These are phyloP conservation scores for Cicer chorassanicum DNA, from an alignment of 306 rosid species.

Conservation along the genomic window DNA sequence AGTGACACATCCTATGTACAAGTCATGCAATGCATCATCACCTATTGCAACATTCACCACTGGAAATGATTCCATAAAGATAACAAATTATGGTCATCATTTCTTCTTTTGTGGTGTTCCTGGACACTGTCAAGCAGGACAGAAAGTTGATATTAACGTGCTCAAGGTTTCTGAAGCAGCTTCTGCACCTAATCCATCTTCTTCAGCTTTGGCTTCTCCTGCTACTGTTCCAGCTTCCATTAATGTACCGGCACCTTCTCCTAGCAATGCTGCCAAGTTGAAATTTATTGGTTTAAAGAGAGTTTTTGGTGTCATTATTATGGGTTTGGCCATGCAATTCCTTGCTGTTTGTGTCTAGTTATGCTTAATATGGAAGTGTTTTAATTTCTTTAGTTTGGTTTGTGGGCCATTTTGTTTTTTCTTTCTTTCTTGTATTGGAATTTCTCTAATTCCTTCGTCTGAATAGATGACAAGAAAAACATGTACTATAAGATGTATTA, in stretches of 20 bases:
- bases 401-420: slow-evolving; percentile 10
- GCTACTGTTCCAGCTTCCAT: slow-evolving; percentile 38
- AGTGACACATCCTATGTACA: slow-evolving; percentile 80
- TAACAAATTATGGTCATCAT: slow-evolving; percentile 73
- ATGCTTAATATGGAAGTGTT: slow-evolving; percentile 28
- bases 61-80: slow-evolving; percentile 74
- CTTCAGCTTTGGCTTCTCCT: slow-evolving; percentile 52
- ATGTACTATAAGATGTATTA: background rate
- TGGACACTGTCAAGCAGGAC: slow-evolving; percentile 88
- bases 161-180: slow-evolving; percentile 45
- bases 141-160: slow-evolving; percentile 76
- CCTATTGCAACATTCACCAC: slow-evolving; percentile 71
- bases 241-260: slow-evolving; percentile 57
- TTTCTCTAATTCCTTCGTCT: slow-evolving; percentile 24
- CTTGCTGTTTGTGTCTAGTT: slow-evolving; percentile 45
- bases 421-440: slow-evolving; percentile 16
- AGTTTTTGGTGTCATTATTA: slow-evolving; percentile 21
- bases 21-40: slow-evolving; percentile 66
- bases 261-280: slow-evolving; percentile 49
- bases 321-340: slow-evolving; percentile 47
- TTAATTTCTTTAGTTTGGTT: slow-evolving; percentile 22
- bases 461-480: slow-evolving; percentile 32
- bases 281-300: slow-evolving; percentile 38
- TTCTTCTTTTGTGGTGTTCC: slow-evolving; percentile 87
- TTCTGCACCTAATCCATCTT: slow-evolving; percentile 44